Evolutionary conservation across 192 early-diverging fungal genomes (phyloP), one percentile per base, ranked within the genome.

Genomic region (Coemansia brasiliensis): DNA sequence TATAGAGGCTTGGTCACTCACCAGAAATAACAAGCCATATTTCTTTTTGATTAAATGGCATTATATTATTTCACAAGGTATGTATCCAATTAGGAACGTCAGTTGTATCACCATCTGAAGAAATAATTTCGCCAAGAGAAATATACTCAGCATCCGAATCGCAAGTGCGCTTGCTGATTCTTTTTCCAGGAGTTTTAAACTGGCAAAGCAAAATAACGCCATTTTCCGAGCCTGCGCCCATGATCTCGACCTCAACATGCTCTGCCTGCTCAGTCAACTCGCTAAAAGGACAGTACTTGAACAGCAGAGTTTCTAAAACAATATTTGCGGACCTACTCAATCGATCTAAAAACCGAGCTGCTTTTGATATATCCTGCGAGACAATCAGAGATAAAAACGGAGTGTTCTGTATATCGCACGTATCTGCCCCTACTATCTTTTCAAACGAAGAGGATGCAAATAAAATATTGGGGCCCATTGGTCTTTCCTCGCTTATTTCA

Each of bases 131-230:
- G 9, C 59, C 69, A 16, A 72, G 54, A 17, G 63, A 61, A 45
- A 65, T 51, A 41, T 61, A 44, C 5, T 45, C 62, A 22, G 11
- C 17, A 13, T 58, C 44, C 3, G 24, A 26, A 16, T 39, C 53
- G 39, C 4, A 26, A 6, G 9, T 22, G 2, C 37, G 39, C 9
- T 18, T 22, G 9, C 24, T 12, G 2, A 35, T 13, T 20, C 20
- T n/a, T 5, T 24, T 18, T 12, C 48, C 59, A 15, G 24, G 12
- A 11, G 20, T 20, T 2, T 25, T 53, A 16, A 46, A 37, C 49
- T 74, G 67, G 55, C 55, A 65, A 49, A 69, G 39, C 49, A 76
- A 39, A 8, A 76, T 49, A 3, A 59, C 56, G 27, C 73, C 73
- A 25, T 58, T 53, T n/a, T 65, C 55, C 4, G 59, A 60, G 0